Conservation (phyloP, 345 rosid genomes). For the Diplotaxis tenuifolia region DNA sequence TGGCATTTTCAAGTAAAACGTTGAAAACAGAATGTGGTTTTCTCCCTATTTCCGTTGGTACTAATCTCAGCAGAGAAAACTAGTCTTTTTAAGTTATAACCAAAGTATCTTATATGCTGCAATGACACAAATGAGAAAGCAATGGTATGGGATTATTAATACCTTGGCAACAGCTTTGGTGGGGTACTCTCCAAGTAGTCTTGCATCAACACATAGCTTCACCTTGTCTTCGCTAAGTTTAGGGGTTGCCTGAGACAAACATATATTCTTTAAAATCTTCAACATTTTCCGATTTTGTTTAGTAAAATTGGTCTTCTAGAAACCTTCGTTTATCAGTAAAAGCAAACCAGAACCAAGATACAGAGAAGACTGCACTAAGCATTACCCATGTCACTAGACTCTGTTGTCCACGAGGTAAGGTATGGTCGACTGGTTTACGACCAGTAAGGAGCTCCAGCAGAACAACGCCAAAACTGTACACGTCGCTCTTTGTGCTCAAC, state of each 20-base stretch:
- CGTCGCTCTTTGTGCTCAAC: slow-evolving; percentile 73
- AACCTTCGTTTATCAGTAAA: neutral
- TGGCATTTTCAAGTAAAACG: neutral
- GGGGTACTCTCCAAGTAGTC: slow-evolving; percentile 64
- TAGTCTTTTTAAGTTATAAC: neutral
- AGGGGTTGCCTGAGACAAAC: slow-evolving; percentile 62
- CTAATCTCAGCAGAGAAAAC: slow-evolving; percentile 1
- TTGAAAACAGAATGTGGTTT: neutral
- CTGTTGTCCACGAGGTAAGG: slow-evolving; percentile 80
- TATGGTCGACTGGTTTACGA: slow-evolving; percentile 83
- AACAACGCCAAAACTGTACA: slow-evolving; percentile 80
- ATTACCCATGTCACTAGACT: slow-evolving; percentile 82
- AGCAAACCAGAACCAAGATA: neutral
- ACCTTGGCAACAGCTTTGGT: slow-evolving; percentile 81
- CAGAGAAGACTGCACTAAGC: slow-evolving; percentile 6
- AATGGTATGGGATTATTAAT: neutral
- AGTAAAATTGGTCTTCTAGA: neutral
- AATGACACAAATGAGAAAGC: no score
- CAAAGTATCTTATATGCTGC: neutral
- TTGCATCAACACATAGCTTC: slow-evolving; percentile 65
- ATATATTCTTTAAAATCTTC: neutral
- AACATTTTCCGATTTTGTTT: neutral
- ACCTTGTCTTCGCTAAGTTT: slow-evolving; percentile 78
- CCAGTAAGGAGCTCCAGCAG: slow-evolving; percentile 80
- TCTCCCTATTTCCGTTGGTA: neutral